Conservation (phyloP, 2,329 filamentous ascomycete species). For the Neonectria hederae region DNA sequence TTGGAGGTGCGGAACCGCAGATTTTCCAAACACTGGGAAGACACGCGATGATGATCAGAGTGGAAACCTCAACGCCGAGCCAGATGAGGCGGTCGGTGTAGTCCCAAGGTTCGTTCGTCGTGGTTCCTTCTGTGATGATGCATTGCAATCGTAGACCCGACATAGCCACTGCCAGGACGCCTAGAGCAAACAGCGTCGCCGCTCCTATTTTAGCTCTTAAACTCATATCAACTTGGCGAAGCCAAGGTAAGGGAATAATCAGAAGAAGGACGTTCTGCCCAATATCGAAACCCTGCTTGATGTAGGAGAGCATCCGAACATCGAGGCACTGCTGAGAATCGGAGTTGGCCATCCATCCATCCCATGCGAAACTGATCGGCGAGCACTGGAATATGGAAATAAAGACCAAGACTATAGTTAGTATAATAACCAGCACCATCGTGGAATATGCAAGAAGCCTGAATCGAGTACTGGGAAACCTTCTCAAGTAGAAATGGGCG, state of each 20-base stretch:
- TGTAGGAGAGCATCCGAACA: conserved; percentile 49
- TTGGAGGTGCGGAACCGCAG: neutral
- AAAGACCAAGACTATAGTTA: conserved; percentile 49
- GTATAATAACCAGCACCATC: conserved; percentile 47
- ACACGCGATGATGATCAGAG: conserved; percentile 54
- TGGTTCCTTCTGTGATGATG: conserved; percentile 45
- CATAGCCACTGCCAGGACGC: conserved; percentile 52
- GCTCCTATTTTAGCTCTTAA: conserved; percentile 56
- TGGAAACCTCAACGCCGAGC: conserved; percentile 54
- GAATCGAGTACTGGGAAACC: conserved; percentile 48
- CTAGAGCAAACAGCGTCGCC: conserved; percentile 55
- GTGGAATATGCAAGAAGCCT: conserved; percentile 47
- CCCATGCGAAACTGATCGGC: conserved; percentile 48
- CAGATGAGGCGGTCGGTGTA: conserved; percentile 54
- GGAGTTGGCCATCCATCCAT: conserved; percentile 31
- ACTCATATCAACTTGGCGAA: conserved; percentile 51
- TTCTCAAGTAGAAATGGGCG: conserved; percentile 51
- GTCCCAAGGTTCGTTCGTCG: conserved; percentile 54
- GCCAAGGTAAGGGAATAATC: conserved; percentile 52
- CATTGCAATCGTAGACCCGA: conserved; percentile 50
- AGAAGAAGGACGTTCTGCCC: conserved; percentile 57
- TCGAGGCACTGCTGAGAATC: conserved; percentile 32
- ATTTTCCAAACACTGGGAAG: conserved; percentile 50
- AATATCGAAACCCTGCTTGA: conserved; percentile 57
- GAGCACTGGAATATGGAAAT: conserved; percentile 55